phyloP scores from a whole-genome alignment of 495 filamentous ascomycete genomes.

The Cercophora samala region DNA sequence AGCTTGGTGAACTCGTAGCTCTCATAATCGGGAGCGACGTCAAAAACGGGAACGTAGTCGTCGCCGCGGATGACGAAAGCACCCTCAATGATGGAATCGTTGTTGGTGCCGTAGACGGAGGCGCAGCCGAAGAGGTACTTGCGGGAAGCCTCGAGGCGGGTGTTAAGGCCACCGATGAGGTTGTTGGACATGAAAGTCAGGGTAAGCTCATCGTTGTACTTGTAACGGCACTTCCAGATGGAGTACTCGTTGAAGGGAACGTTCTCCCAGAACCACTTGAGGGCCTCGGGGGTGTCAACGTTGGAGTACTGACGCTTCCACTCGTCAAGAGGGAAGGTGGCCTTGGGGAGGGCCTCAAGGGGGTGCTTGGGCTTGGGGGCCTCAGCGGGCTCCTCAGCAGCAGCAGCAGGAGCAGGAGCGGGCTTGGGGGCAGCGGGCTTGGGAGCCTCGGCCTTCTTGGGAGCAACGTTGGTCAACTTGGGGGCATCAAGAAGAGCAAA shows the following conservation, averaged over 20 bases:
- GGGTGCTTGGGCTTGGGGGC: conserved; percentile 95
- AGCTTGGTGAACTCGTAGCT: conserved; percentile 95
- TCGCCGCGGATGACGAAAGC: conserved; percentile 93
- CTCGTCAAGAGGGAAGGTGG: conserved; percentile 83
- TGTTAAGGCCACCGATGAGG: conserved; percentile 95
- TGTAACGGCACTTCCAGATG: conserved; percentile 88
- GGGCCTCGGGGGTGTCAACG: conserved; percentile 78
- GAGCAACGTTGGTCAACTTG: conserved; percentile 77
- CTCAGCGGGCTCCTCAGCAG: conserved; percentile 62
- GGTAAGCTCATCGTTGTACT: conserved; percentile 97
- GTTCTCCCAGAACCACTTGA: conserved; percentile 99
- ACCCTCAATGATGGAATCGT: conserved; percentile 84
- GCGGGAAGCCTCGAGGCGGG: conserved; percentile 93
- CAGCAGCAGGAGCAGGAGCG: conserved; percentile 53
- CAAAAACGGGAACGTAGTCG: conserved; percentile 80
- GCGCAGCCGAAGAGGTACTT: conserved; percentile 97
- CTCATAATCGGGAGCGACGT: conserved; percentile 96
- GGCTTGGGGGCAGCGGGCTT: conserved; percentile 54
- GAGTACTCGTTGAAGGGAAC: conserved; percentile 91
- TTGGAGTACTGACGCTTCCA: conserved; percentile 99
- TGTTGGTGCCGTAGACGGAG: conserved; percentile 81
- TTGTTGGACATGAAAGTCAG: conserved; percentile 98
- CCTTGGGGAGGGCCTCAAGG: conserved; percentile 76
- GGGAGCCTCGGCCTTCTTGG: conserved; percentile 73
- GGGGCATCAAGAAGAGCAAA: conserved; percentile 75